Evolutionary conservation across 2,329 filamentous ascomycete genomes (phyloP), one percentile per base, ranked within the genome.

Genomic region (Karstenula rhodostoma): DNA sequence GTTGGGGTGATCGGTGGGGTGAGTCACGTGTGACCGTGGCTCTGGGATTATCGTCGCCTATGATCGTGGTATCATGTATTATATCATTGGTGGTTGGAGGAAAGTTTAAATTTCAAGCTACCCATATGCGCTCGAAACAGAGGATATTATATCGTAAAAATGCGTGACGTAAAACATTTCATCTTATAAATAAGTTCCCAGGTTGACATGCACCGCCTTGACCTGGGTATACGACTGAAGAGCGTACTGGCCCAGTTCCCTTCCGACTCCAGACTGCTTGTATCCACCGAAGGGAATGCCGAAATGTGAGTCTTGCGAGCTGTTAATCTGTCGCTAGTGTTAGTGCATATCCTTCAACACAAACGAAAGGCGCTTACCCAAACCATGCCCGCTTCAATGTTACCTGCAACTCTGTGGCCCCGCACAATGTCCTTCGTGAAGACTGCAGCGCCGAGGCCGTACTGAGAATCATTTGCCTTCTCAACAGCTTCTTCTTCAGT

Each of bases 361-460:
- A 15, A 25, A 51, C n/a, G 6, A 37, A 4, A 12, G 2, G 33
- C 12, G 33, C 49, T 52, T 53, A 53, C 51, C 73, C 80, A 85
- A 13, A 85, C 81, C 46, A 71, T 83, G 7, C 84, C 84, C 9
- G 83, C 79, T 61, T 82, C 74, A 22, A 86, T 68, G 25, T 73
- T 68, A 33, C 71, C 69, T 7, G 78, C 81, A 48, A 85, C 80
- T 5, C 73, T 68, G 70, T 82, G 74, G 3, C 81, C 83, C 25
- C 76, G 74, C 40, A 66, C 75, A 29, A 82, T 48, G 63, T 86
- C 82, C 40, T 76, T 79, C 0, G 80, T 82, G 80, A 82, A 86
- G 4, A 90, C 74, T 0, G 86, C 83, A 9, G 83, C 82, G 2
- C 83, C 86, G 0, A 89, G 80, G 1, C 86, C 86, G 63, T 87